Conservation (phyloP, 2,329 filamentous ascomycete genomes). For the Microdochium paspali region DNA sequence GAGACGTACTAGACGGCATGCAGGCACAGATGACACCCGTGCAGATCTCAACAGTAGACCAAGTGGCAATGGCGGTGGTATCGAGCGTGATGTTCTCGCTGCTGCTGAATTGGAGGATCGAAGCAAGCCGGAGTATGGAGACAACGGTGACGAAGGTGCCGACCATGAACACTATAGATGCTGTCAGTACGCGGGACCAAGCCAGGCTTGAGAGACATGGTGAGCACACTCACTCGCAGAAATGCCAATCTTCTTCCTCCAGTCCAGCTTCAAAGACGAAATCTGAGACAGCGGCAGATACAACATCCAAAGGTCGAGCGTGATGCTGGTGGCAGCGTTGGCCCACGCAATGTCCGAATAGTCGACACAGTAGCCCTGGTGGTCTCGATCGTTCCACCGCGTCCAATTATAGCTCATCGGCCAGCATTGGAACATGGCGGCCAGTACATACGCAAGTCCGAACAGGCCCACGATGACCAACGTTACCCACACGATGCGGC, state of each 20-base stretch:
- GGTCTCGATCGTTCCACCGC: constrained; percentile 26
- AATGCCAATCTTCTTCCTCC: constrained; percentile 37
- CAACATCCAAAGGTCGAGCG: constrained; percentile 32
- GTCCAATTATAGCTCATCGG: constrained; percentile 30
- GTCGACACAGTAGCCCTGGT: constrained; percentile 29
- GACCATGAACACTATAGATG: background rate
- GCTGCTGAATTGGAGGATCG: constrained; percentile 4
- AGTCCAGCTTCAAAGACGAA: constrained; percentile 22
- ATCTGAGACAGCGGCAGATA: constrained; percentile 28
- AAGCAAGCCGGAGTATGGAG: constrained; percentile 5
- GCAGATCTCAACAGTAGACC: constrained; percentile 5
- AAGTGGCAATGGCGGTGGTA: constrained; percentile 2
- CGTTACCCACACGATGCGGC: constrained; percentile 20
- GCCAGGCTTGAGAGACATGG: no score
- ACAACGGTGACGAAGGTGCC: constrained; percentile 4
- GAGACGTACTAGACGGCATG: background rate
- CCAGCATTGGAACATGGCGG: constrained; percentile 25
- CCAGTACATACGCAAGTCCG: constrained; percentile 20
- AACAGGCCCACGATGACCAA: constrained; percentile 19
- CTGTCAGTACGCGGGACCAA: no score
- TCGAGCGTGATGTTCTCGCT: constrained; percentile 5
- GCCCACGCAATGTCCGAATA: constrained; percentile 28
- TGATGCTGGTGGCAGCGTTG: constrained; percentile 30
- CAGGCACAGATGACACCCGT: background rate
- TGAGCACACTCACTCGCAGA: constrained; percentile 15